phyloP scores from a whole-genome alignment of 148 eudicot species.

The Suaeda aralocaspica region DNA sequence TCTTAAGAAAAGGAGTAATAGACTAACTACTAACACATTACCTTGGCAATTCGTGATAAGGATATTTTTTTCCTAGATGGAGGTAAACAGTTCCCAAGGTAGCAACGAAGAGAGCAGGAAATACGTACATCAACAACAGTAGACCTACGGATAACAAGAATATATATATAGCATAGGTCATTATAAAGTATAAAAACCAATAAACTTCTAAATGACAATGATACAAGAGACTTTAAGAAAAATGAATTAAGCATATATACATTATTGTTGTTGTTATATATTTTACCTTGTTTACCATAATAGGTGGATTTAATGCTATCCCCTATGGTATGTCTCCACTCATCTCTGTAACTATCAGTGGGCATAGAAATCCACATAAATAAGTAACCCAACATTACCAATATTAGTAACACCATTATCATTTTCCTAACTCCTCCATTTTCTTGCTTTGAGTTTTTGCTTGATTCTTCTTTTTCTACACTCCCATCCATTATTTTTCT shows the following conservation, averaged over 20 bases:
- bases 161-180: too few species aligned
- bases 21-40: too few species aligned
- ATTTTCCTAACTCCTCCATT: constrained; percentile 13
- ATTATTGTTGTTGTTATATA: too few species aligned
- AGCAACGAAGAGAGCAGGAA: constrained; percentile 65
- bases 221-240: too few species aligned
- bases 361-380: constrained; percentile 53
- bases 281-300: constrained; percentile 67
- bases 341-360: constrained; percentile 29
- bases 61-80: constrained; percentile 44
- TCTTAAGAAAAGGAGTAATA: too few species aligned
- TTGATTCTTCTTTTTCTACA: background rate
- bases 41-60: constrained; percentile 27
- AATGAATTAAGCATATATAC: too few species aligned
- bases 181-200: too few species aligned
- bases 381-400: constrained; percentile 42
- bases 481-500: constrained; percentile 8
- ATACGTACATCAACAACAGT: constrained; percentile 55
- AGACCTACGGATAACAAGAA: constrained; percentile 34
- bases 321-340: constrained; percentile 40
- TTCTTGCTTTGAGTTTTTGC: background rate
- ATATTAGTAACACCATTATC: constrained; percentile 21
- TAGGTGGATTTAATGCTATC: constrained; percentile 42
- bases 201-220: too few species aligned
- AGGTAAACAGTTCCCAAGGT: constrained; percentile 51